Evolutionary conservation across 73 alveolate genomes (phyloP).

Genomic region (Tetrahymena malaccensis): DNA sequence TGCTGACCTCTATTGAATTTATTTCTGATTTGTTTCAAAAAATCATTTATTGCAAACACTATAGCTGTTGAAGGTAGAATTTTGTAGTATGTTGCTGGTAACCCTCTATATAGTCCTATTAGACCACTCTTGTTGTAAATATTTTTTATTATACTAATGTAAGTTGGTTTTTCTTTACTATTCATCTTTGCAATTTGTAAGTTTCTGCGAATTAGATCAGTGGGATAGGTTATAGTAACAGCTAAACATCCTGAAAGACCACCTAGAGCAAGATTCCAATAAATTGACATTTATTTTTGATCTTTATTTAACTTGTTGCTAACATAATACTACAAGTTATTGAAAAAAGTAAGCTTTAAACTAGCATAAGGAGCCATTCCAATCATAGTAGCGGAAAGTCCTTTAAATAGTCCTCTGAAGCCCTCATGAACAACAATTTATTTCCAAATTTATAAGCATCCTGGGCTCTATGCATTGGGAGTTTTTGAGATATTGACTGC

Average conservation of each 20-base stretch:
- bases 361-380: constrained; percentile 36
- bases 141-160: not conserved
- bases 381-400: constrained; percentile 20
- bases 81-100: constrained; percentile 16
- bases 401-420: constrained; percentile 4
- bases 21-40: not conserved
- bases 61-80: constrained; percentile 31
- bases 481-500: constrained; percentile 5
- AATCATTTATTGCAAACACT: constrained; percentile 19
- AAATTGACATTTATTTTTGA: not conserved
- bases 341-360: constrained; percentile 16
- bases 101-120: constrained; percentile 22
- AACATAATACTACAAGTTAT: not conserved
- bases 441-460: not conserved
- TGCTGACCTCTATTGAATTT: not conserved
- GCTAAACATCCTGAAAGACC: constrained; percentile 41
- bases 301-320: not conserved
- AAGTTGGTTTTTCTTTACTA: not conserved
- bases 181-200: not conserved
- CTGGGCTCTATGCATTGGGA: not conserved
- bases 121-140: constrained; percentile 1
- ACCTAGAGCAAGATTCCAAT: constrained; percentile 1
- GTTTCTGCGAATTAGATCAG: constrained; percentile 29
- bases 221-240: constrained; percentile 28
- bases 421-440: not conserved